Base-by-base conservation (phyloP, 345 rosid genomes). In the Atalantia buxifolia region DNA sequence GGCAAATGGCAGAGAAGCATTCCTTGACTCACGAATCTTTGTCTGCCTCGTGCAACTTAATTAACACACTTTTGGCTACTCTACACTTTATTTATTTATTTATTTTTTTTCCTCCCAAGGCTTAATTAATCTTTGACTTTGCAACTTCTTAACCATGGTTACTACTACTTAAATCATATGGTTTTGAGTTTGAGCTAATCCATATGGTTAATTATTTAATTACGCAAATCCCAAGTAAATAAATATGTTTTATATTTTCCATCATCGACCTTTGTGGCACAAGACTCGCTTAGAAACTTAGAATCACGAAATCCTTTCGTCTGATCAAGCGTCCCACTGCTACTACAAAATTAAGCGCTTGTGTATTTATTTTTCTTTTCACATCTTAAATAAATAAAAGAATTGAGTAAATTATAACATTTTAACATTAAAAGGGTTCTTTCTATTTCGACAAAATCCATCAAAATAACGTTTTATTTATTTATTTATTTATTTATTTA, bases 11-110 rank as follows among this genome's bases (percentile, higher is more conserved):
- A 53, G 57, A 53, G 57, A 19, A 66, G 27, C 48, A 22, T 89
- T 86, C 94, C 97, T 89, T 83, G 84, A 89, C 90, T 90, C 90
- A 80, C 92, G 94, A 90, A 93, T 93, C 96, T 93, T 83, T 92
- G 94, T 90, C 98, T 85, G 87, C 98, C 91, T 84, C 71, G 87
- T 89, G 91, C 89, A 77, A 67, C 83, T 85, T 77, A 74, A 79
- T 78, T 82, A 64, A 83, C 65, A 72, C 67, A 78, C 80, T 67
- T 42, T 13, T 13, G 22, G 22, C n/a, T 18, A 16, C 2, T 1
- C 35, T 4, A 13, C 1, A 63, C 8, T 33, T 31, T 2, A 64
- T 7, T 22, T 64, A 2, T 33, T 8, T 21, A 1, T 8, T 19
- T 0, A 1, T 35, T 80, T 78, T 80, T 78, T 76, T 50, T 55